Conservation (phyloP, 108 stramenopile genomes). For the Bacterosira constricta region DNA sequence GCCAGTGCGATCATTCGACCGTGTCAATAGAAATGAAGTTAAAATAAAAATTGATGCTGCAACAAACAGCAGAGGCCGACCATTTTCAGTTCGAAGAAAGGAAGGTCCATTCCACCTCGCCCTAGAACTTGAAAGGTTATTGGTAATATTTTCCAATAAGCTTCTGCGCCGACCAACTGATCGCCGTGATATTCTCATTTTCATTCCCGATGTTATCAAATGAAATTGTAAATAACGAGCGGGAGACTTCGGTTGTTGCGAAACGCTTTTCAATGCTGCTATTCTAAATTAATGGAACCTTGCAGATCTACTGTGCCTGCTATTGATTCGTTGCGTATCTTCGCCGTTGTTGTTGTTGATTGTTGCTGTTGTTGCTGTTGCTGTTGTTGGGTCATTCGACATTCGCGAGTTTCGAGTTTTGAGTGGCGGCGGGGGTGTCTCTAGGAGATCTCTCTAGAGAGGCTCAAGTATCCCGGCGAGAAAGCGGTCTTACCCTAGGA, state of each 20-base stretch:
- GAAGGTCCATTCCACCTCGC: conserved; percentile 4
- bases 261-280: too few species aligned
- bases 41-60: not conserved
- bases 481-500: too few species aligned
- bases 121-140: not conserved
- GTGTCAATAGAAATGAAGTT: not conserved
- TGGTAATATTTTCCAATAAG: not conserved
- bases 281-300: not conserved
- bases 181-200: conserved; percentile 26
- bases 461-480: too few species aligned
- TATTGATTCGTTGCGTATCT: too few species aligned
- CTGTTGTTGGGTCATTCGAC: too few species aligned
- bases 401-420: too few species aligned
- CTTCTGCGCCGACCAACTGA: conserved; percentile 9
- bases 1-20: not conserved
- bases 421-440: too few species aligned
- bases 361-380: too few species aligned
- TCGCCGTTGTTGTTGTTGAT: too few species aligned
- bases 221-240: not conserved
- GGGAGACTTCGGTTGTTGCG: not conserved
- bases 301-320: too few species aligned
- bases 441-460: too few species aligned
- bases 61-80: not conserved
- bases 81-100: not conserved
- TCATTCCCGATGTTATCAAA: not conserved